A percentile compares a stretch with the other conserved stretches of the same genome.
phyloP scores from a whole-genome alignment of 2,329 filamentous ascomycete species.

The Colletotrichum echinochloae region DNA sequence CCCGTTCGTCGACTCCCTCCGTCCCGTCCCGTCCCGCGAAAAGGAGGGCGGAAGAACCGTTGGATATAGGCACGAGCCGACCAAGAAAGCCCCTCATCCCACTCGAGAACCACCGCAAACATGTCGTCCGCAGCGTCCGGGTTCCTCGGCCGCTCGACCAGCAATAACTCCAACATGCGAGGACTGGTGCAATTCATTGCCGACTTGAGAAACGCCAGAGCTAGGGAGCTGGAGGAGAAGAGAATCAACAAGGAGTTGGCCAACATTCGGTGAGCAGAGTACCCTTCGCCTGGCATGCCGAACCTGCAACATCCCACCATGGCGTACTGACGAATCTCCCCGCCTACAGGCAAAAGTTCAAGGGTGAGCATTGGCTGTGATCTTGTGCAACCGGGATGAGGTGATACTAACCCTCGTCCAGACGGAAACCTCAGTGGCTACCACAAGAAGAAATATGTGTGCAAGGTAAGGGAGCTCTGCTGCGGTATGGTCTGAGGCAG shows the following conservation, averaged over 20 bases:
- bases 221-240: conserved; percentile 97
- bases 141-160: conserved; percentile 75
- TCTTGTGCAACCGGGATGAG: conserved; percentile 17
- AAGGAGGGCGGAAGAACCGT: conserved; percentile 6
- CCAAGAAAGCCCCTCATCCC: neutral
- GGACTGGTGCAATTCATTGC: conserved; percentile 98
- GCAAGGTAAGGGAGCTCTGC: conserved; percentile 74
- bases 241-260: conserved; percentile 99
- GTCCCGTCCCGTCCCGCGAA: neutral
- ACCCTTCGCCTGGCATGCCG: conserved; percentile 11
- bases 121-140: conserved; percentile 70
- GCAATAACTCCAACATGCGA: conserved; percentile 76
- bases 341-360: conserved; percentile 85
- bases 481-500: conserved; percentile 16
- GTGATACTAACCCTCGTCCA: conserved; percentile 51
- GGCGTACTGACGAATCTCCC: conserved; percentile 21
- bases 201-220: conserved; percentile 92
- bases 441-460: conserved; percentile 99
- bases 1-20: conserved; percentile 4
- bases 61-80: neutral
- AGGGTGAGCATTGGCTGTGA: conserved; percentile 63
- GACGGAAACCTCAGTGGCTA: conserved; percentile 94
- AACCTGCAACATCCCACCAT: conserved; percentile 30
- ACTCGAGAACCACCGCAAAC: conserved; percentile 39
- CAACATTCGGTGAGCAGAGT: conserved; percentile 80